Evolutionary conservation across 1,284 basidiomycete species (phyloP).

Genomic region (Malassezia vespertilionis): DNA sequence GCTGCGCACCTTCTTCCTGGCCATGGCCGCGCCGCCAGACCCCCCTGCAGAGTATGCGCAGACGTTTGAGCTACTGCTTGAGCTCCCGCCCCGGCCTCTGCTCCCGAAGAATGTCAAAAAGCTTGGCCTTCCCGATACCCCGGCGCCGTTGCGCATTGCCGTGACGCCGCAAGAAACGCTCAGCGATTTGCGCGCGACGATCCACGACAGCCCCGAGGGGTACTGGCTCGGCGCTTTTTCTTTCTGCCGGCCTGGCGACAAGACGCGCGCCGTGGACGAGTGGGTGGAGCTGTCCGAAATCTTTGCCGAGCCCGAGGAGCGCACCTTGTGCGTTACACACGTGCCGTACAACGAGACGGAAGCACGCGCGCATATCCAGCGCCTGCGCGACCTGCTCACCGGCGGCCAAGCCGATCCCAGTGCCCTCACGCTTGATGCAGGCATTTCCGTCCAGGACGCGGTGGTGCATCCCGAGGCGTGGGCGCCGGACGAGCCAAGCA

Average conservation of each 20-base stretch:
- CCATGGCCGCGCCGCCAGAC: background rate
- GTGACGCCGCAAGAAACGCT: conserved; percentile 44
- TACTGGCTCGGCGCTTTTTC: conserved; percentile 47
- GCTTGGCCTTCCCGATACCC: conserved; percentile 39
- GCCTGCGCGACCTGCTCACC: conserved; percentile 51
- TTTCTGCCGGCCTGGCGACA: conserved; percentile 29
- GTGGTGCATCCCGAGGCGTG: conserved; percentile 49
- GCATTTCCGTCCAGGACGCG: conserved; percentile 51
- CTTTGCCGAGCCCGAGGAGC: conserved; percentile 33
- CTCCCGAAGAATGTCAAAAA: conserved; percentile 29
- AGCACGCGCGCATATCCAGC: conserved; percentile 51
- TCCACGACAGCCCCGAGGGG: conserved; percentile 44
- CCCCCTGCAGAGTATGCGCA: conserved; percentile 9
- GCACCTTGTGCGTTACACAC: conserved; percentile 37
- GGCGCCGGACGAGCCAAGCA: conserved; percentile 17
- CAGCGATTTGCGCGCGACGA: conserved; percentile 42
- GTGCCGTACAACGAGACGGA: conserved; percentile 52
- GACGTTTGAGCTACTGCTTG: conserved; percentile 42
- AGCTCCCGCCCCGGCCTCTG: conserved; percentile 38
- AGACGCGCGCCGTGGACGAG: conserved; percentile 32
- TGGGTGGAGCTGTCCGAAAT: conserved; percentile 41
- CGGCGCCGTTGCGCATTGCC: conserved; percentile 38
- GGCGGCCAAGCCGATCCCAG: conserved; percentile 49
- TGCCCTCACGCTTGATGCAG: conserved; percentile 50
- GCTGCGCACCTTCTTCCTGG: background rate